Conservation (phyloP, 306 rosid genomes). For the Fragaria nilgerrensis region DNA sequence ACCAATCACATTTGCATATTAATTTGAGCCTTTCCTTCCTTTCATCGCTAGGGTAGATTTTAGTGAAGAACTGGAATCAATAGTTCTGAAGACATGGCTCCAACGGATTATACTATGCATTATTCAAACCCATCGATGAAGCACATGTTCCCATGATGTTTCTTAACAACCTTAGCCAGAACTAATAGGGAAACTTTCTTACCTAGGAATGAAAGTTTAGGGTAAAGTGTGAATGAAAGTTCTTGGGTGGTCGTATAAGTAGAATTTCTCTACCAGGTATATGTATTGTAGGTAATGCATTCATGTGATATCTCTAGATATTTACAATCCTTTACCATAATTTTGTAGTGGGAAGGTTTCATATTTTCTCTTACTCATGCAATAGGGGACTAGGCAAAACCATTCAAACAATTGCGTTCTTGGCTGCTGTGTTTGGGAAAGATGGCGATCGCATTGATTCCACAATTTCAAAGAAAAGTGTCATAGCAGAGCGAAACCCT, state of each 20-base stretch:
- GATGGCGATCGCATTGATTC: conserved; percentile 42
- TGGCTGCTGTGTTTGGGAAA: conserved; percentile 80
- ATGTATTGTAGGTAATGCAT: not conserved
- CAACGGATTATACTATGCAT: not conserved
- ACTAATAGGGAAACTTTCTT: not conserved
- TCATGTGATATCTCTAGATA: not conserved
- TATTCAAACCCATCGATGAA: not conserved
- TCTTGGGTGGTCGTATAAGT: not conserved
- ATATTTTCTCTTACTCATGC: conserved; percentile 21
- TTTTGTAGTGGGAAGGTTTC: conserved; percentile 21
- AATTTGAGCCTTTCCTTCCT: conserved; percentile 2
- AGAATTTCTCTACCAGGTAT: not conserved
- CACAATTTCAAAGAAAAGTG: conserved; percentile 26
- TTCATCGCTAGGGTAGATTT: not conserved
- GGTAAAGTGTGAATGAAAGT: not conserved
- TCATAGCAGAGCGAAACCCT: conserved; percentile 45
- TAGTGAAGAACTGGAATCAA: not conserved
- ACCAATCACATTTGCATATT: not conserved
- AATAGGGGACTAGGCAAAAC: conserved; percentile 98
- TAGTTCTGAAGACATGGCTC: not conserved
- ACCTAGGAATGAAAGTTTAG: not conserved
- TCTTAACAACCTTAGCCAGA: not conserved
- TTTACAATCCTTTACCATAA: not conserved
- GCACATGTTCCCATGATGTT: not conserved
- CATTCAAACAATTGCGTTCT: conserved; percentile 88